Evolutionary conservation across 2,329 filamentous ascomycete genomes (phyloP), one percentile per base, ranked within the genome.

Genomic region (Aspergillus fumigatus): DNA sequence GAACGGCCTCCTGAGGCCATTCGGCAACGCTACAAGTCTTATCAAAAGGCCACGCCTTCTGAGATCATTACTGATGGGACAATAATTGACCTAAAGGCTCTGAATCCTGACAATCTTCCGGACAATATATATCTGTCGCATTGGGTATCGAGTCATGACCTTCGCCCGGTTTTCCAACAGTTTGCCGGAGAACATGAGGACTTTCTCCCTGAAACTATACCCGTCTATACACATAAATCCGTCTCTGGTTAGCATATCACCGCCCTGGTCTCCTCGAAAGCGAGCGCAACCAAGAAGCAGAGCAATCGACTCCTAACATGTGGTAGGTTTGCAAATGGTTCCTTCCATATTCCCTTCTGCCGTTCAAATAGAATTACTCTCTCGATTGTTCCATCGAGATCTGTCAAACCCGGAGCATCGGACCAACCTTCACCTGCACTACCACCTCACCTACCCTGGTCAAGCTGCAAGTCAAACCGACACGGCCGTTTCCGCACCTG

Each of bases 381-480:
- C 84, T 48, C 85, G 84, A 54, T 82, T 96, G 60, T 79, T 97
- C 29, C 90, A 95, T 74, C 82, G 83, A 51, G 89, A 96, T 71
- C 82, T 96, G 17, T 85, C 86, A 59, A 84, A 88, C 62, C 84
- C 86, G 3, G 70, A 77, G 3, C 92, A 97, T 70, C 84, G 89
- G 67, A 97, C 92, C 52, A 99, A 97, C 73, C 78, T 97, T n/a
- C 89, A 95, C 73, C 80, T 91, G 1, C 90, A 95, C 74, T 90
- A 93, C 73, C 70, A 85, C 32, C 71, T 96, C 5, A 80, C 83
- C 6, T 92, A 93, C 64, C 80, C 82, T 3, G 51, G 65, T 3
- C 21, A 52, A 32, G 50, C 57, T n/a, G 43, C 38, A 10, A 48
- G 29, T n/a, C 47, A 48, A 8, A 10, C 26, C 43, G 41, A 47